Evolutionary conservation across 2,329 filamentous ascomycete species (phyloP).

Genomic region (Talaromyces sp.): DNA sequence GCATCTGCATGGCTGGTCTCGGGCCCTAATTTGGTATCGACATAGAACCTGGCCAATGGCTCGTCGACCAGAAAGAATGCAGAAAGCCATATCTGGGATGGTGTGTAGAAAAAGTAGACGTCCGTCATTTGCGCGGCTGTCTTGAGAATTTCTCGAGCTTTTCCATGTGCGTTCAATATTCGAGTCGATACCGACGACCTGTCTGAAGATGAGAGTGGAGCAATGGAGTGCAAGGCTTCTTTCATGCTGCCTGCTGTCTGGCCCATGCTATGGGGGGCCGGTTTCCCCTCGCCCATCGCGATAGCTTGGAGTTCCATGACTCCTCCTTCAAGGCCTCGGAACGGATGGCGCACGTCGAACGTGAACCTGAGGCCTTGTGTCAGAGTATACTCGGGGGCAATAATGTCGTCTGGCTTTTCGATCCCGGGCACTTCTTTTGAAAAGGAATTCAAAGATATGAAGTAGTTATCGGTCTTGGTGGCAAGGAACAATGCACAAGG

Average conservation of each 20-base stretch:
- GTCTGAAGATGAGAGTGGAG: conserved; percentile 17
- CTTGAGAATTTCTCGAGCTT: conserved; percentile 68
- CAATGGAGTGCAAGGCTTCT: conserved; percentile 24
- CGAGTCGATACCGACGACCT: conserved; percentile 36
- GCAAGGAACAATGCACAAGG: conserved; percentile 90
- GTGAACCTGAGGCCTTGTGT: conserved; percentile 90
- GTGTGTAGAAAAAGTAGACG: conserved; percentile 94
- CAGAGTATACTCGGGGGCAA: conserved; percentile 87
- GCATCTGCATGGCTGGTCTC: conserved; percentile 13
- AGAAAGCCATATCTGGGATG: conserved; percentile 87
- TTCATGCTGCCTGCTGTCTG: conserved; percentile 28
- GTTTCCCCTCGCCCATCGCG: conserved; percentile 52
- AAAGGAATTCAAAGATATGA: conserved; percentile 63
- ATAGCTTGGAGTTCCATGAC: conserved; percentile 74
- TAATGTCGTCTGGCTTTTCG: conserved; percentile 71
- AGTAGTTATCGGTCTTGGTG: conserved; percentile 84
- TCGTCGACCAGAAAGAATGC: conserved; percentile 69
- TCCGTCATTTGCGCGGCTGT: conserved; percentile 82
- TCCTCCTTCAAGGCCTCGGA: conserved; percentile 78
- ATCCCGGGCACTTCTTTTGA: conserved; percentile 64
- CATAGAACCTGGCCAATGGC: conserved; percentile 39
- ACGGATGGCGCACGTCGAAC: conserved; percentile 88
- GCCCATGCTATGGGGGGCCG: conserved; percentile 22
- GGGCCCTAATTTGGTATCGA: conserved; percentile 38
- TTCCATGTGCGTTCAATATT: conserved; percentile 61